Evolutionary conservation across 192 early-diverging fungal species (phyloP).

Genomic region (Tieghemiomyces parasiticus): DNA sequence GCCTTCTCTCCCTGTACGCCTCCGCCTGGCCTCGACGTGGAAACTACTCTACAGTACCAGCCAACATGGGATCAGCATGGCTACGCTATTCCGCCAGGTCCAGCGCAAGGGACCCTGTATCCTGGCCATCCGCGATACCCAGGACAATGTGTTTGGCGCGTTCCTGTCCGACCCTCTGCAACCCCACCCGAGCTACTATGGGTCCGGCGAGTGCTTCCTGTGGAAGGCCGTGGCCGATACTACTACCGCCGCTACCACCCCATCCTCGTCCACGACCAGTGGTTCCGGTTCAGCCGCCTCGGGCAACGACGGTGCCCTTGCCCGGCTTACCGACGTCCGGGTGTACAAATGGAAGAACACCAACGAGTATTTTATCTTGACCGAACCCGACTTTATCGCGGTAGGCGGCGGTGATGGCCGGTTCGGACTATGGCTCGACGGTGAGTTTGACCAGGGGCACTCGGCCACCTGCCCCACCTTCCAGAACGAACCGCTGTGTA

Average conservation of each 20-base stretch:
- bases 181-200: constrained; percentile 51
- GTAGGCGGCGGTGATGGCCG: constrained; percentile 65
- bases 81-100: constrained; percentile 57
- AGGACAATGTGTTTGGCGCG: constrained; percentile 60
- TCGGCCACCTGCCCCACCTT: constrained; percentile 54
- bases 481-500: constrained; percentile 50
- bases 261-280: background rate
- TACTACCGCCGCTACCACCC: background rate
- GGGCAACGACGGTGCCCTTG: background rate
- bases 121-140: constrained; percentile 49
- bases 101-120: constrained; percentile 50
- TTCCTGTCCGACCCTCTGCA: constrained; percentile 52
- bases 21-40: constrained; percentile 62
- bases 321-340: constrained; percentile 18
- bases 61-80: constrained; percentile 82
- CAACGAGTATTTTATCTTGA: constrained; percentile 68
- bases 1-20: constrained; percentile 56
- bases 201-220: constrained; percentile 63
- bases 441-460: constrained; percentile 50
- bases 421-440: constrained; percentile 61
- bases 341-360: constrained; percentile 56
- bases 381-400: constrained; percentile 56
- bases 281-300: background rate
- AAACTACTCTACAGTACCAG: constrained; percentile 80
- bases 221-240: background rate